phyloP scores from a whole-genome alignment of 2,329 filamentous ascomycete genomes.

The Botrytis squamosa region DNA sequence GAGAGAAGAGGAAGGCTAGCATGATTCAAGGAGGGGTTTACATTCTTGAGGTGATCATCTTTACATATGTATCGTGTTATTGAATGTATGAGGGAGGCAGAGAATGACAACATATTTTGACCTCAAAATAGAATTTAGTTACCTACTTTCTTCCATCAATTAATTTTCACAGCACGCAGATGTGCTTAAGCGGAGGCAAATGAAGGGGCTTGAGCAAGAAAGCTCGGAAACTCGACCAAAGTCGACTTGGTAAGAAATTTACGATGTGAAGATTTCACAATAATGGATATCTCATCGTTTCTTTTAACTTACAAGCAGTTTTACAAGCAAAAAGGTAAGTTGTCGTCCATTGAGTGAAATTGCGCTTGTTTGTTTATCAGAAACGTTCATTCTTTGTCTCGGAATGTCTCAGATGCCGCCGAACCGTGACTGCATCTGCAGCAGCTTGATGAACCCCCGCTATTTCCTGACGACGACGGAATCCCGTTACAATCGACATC shows the following conservation, averaged over 20 bases:
- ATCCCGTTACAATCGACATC: background rate
- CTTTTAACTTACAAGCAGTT: background rate
- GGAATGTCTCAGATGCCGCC: constrained; percentile 19
- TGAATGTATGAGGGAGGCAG: background rate
- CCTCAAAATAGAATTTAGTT: constrained; percentile 6
- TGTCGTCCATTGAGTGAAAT: background rate
- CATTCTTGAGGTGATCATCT: background rate
- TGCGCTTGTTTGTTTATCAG: background rate
- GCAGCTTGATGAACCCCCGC: constrained; percentile 16
- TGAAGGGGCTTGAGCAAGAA: constrained; percentile 18
- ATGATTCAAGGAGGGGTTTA: background rate
- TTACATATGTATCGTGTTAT: background rate
- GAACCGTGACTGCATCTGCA: constrained; percentile 15
- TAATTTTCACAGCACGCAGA: background rate
- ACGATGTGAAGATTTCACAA: background rate
- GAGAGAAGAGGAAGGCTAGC: background rate
- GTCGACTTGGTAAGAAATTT: background rate
- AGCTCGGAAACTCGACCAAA: background rate
- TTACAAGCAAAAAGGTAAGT: background rate
- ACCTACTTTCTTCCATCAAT: background rate
- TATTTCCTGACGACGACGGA: constrained; percentile 7
- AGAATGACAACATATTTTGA: background rate
- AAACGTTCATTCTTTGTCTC: constrained; percentile 15
- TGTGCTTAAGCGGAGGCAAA: background rate
- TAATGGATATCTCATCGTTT: background rate